Evolutionary conservation across 2,329 filamentous ascomycete genomes (phyloP).

Genomic region (Sporothrix schenckii): DNA sequence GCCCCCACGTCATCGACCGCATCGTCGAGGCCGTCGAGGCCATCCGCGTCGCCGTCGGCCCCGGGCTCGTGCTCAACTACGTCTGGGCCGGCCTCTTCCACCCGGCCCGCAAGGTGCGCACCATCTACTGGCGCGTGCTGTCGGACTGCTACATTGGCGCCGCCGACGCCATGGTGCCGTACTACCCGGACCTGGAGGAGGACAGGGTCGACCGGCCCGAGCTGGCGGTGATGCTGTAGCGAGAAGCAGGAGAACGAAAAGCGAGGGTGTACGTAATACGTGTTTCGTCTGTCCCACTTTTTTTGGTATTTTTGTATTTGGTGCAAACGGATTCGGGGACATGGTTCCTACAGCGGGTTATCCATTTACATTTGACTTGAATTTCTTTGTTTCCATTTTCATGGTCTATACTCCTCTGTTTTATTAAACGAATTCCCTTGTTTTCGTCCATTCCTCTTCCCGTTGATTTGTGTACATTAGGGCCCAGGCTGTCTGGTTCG

Average conservation of each 20-base stretch:
- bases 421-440: not conserved
- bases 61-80: slow-evolving; percentile 94
- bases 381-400: slow-evolving; percentile 9
- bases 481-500: not conserved
- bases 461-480: slow-evolving; percentile 9
- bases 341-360: slow-evolving; percentile 27
- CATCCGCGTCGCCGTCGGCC: slow-evolving; percentile 88
- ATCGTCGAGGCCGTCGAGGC: slow-evolving; percentile 98
- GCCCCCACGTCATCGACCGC: slow-evolving; percentile 95
- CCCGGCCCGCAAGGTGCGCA: slow-evolving; percentile 89
- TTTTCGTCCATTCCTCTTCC: not conserved
- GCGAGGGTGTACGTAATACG: no score
- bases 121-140: slow-evolving; percentile 94
- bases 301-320: not conserved
- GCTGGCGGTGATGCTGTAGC: slow-evolving; percentile 76
- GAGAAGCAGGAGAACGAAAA: no score
- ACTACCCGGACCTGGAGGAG: slow-evolving; percentile 85
- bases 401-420: not conserved
- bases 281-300: not conserved
- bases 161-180: slow-evolving; percentile 93
- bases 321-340: slow-evolving; percentile 2
- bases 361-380: not conserved
- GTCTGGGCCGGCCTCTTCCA: slow-evolving; percentile 98
- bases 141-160: slow-evolving; percentile 95
- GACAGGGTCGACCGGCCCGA: slow-evolving; percentile 78